Conservation (phyloP, 192 early-diverging fungal species). For the Podila horticola region DNA sequence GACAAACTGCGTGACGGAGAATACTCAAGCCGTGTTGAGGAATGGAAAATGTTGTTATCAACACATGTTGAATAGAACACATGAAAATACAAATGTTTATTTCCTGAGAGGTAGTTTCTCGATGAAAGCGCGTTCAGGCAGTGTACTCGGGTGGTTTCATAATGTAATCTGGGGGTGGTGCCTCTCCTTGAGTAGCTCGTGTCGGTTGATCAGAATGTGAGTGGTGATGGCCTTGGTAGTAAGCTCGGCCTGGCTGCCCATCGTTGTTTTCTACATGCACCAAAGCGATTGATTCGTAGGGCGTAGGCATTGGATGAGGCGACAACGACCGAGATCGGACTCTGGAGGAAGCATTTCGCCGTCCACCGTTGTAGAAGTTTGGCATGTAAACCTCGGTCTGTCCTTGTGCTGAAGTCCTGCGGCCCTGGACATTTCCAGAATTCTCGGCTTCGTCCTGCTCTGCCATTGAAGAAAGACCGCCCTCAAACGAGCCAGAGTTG, state of each 20-base stretch:
- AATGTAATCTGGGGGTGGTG: constrained; percentile 36
- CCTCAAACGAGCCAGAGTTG: not conserved
- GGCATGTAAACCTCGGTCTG: not conserved
- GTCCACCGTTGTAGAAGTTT: not conserved
- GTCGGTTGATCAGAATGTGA: constrained; percentile 36
- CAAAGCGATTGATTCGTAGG: not conserved
- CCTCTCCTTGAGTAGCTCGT: not conserved
- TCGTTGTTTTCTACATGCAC: not conserved
- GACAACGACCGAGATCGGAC: constrained; percentile 25
- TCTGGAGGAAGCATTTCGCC: not conserved
- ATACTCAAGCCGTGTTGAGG: no score
- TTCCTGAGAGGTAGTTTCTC: not conserved
- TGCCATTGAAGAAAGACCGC: constrained; percentile 8
- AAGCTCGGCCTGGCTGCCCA: not conserved
- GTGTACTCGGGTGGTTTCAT: constrained; percentile 21
- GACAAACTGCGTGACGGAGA: no score
- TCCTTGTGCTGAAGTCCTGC: not conserved
- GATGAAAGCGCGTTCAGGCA: not conserved
- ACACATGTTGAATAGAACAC: no score
- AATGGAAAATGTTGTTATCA: no score
- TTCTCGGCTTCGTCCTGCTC: constrained; percentile 17
- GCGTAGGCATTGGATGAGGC: not conserved
- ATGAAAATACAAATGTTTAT: not conserved
- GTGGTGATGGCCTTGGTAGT: constrained; percentile 11
- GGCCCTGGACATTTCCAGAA: not conserved